Percentiles rank a stretch among this genome's conserved stretches.
These are phyloP conservation scores for Chrysoporthe cubensis DNA, from an alignment of 2,329 filamentous ascomycete species.

Conservation along the genomic window DNA sequence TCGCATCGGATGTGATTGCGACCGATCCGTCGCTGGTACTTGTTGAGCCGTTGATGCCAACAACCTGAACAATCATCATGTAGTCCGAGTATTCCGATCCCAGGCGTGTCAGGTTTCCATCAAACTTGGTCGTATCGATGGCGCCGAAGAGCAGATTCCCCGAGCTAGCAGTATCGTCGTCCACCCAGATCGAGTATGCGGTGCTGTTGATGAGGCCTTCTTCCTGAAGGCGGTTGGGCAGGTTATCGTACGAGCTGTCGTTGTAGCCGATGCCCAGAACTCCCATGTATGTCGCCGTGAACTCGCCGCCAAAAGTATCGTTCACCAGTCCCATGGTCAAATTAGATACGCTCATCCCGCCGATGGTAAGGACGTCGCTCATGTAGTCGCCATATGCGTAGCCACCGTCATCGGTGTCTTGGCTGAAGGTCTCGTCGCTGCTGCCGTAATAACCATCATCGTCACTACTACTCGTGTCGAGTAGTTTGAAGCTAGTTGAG, in stretches of 20 bases:
- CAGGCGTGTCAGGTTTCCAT: constrained; percentile 21
- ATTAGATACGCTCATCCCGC: constrained; percentile 34
- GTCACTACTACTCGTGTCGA: constrained; percentile 17
- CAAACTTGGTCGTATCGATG: constrained; percentile 36
- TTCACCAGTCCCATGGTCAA: constrained; percentile 36
- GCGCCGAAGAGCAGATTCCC: constrained; percentile 40
- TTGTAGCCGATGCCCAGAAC: constrained; percentile 38
- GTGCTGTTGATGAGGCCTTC: constrained; percentile 35
- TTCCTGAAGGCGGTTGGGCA: constrained; percentile 36
- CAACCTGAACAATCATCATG: constrained; percentile 13
- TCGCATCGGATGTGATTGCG: constrained; percentile 11
- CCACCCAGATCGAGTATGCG: constrained; percentile 41
- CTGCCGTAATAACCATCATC: constrained; percentile 22
- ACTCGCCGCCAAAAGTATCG: constrained; percentile 2
- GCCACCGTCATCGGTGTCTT: constrained; percentile 24
- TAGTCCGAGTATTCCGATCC: constrained; percentile 7
- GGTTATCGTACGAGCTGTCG: constrained; percentile 24
- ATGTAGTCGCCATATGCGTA: constrained; percentile 33
- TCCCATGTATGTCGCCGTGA: constrained; percentile 31
- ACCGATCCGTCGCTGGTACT: constrained; percentile 17
- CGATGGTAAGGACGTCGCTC: constrained; percentile 36
- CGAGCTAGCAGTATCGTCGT: constrained; percentile 34
- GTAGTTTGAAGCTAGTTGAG: constrained; percentile 32
- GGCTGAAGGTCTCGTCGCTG: constrained; percentile 20
- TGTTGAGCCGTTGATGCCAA: constrained; percentile 25